Conservation (phyloP, 371 early-diverging fungal genomes). For the Syncephalastrum monosporum region DNA sequence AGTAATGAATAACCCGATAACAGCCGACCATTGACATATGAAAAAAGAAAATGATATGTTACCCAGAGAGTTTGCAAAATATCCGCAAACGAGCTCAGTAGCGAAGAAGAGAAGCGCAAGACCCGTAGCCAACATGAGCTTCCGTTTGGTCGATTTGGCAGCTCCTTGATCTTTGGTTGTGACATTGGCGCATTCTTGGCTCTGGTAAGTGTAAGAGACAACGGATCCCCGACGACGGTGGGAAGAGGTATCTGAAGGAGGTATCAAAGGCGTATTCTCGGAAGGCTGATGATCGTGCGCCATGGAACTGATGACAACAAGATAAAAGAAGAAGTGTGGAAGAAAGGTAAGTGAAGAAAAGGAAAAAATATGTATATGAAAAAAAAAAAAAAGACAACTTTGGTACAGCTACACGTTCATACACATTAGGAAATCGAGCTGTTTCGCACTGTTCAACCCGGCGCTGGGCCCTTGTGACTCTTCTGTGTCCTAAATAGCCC, state of each 20-base stretch:
- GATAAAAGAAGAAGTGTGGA: neutral
- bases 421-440: too few species aligned
- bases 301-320: neutral
- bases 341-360: neutral
- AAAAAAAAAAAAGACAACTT: constrained; percentile 4
- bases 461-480: too few species aligned
- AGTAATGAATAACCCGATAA: neutral
- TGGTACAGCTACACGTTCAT: too few species aligned
- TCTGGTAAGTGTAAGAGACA: constrained; percentile 22
- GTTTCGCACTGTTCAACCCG: too few species aligned
- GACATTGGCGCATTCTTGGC: constrained; percentile 33
- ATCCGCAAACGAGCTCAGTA: constrained; percentile 69
- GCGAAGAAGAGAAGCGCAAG: constrained; percentile 70
- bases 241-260: constrained; percentile 1
- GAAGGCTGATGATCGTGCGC: neutral
- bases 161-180: constrained; percentile 24
- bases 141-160: constrained; percentile 35
- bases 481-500: too few species aligned
- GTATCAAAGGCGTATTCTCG: neutral
- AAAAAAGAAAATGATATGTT: neutral
- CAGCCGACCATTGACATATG: too few species aligned
- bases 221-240: constrained; percentile 10
- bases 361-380: neutral
- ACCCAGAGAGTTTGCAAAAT: constrained; percentile 65
- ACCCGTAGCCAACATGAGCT: constrained; percentile 52